Conservation (phyloP, 176 grass and related monocot species). For the Oryza officinalis region DNA sequence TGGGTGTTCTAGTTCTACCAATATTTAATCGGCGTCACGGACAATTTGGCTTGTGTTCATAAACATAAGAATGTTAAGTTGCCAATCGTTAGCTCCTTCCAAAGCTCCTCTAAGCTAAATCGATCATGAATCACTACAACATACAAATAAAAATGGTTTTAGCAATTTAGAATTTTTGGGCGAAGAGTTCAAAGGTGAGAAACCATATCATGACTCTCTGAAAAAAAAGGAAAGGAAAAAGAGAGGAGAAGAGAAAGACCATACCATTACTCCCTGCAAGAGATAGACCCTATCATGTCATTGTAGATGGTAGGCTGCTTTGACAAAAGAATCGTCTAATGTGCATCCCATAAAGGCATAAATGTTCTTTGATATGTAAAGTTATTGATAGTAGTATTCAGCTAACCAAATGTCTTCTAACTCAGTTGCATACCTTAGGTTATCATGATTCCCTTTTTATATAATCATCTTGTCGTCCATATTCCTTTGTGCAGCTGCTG, state of each 20-base stretch:
- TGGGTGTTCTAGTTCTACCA: background rate
- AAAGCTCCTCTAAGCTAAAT: background rate
- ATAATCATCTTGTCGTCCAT: background rate
- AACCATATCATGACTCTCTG: background rate
- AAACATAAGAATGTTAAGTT: background rate
- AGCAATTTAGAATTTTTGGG: background rate
- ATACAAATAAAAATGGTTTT: background rate
- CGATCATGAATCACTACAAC: background rate
- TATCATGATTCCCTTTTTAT: background rate
- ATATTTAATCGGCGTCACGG: background rate
- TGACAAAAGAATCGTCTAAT: background rate
- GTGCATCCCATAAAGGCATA: background rate
- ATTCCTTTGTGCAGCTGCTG: constrained; percentile 61
- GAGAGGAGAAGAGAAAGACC: background rate
- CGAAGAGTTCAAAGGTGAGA: background rate
- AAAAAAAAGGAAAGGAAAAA: background rate
- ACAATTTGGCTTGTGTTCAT: background rate
- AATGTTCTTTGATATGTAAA: background rate
- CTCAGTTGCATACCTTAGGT: background rate
- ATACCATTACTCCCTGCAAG: background rate
- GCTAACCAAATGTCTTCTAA: constrained; percentile 13
- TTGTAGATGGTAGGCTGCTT: background rate
- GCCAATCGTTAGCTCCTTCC: too few species aligned
- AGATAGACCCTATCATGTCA: background rate
- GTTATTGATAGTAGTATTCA: background rate